Conservation (phyloP, 139 green algal genomes). For the Chlamydomonas applanata region DNA sequence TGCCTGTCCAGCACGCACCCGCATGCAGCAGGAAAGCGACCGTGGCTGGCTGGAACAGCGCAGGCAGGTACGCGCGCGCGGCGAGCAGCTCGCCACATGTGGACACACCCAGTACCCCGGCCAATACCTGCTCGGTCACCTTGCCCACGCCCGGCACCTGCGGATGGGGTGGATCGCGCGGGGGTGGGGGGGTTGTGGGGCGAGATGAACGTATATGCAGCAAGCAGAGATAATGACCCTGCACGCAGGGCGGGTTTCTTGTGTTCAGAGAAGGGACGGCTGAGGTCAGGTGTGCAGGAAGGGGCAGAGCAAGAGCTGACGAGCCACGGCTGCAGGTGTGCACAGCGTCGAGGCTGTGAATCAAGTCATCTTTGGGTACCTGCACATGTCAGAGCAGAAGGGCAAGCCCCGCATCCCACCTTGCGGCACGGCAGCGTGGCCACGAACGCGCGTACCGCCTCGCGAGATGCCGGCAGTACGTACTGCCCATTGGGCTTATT, state of each 20-base stretch:
- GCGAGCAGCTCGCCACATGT: conserved; percentile 61
- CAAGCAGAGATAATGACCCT: too few relatives aligned
- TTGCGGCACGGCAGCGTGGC: conserved; percentile 68
- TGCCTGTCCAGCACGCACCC: neutral
- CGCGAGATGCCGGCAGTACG: conserved; percentile 40
- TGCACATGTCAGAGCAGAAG: too few relatives aligned
- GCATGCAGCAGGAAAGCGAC: conserved; percentile 67
- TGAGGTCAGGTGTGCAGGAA: too few relatives aligned
- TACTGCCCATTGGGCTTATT: conserved; percentile 89
- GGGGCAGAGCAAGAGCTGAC: too few relatives aligned
- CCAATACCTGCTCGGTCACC: conserved; percentile 73
- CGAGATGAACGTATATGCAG: too few relatives aligned
- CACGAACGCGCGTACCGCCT: conserved; percentile 67
- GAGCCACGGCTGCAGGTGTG: too few relatives aligned
- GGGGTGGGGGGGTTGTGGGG: too few relatives aligned
- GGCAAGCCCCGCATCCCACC: conserved; percentile 20
- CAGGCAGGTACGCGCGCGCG: conserved; percentile 54
- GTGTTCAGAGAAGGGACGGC: too few relatives aligned
- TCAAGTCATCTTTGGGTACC: too few relatives aligned
- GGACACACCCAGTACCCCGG: conserved; percentile 50
- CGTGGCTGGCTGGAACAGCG: conserved; percentile 58
- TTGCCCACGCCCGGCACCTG: conserved; percentile 75
- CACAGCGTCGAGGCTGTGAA: too few relatives aligned
- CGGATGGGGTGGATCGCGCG: too few relatives aligned
- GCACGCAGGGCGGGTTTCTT: too few relatives aligned